Conservation (phyloP, 305 asterid species). For the Fraxinus dipetala region DNA sequence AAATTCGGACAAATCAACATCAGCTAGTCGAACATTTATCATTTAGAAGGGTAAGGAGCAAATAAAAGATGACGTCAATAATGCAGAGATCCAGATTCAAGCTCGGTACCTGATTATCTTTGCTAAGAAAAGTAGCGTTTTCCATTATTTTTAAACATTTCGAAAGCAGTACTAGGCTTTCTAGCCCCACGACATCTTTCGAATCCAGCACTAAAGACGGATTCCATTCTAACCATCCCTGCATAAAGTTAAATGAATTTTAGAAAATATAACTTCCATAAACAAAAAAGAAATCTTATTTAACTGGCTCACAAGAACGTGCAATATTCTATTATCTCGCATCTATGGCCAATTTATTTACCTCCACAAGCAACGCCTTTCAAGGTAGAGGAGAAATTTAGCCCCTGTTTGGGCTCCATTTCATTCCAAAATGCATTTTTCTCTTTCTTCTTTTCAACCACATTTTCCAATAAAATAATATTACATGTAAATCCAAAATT, state of each 20-base stretch:
- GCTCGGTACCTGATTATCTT: slow-evolving; percentile 73
- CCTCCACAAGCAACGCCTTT: not conserved
- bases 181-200: slow-evolving; percentile 48
- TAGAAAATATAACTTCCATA: slow-evolving; percentile 11
- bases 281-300: not conserved
- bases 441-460: not conserved
- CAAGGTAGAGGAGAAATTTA: not conserved
- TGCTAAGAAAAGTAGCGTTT: slow-evolving; percentile 83
- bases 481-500: not conserved
- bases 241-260: slow-evolving; percentile 30
- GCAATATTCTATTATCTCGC: not conserved
- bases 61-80: not conserved
- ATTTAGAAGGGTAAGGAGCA: not conserved
- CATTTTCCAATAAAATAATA: not conserved
- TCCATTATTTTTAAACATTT: slow-evolving; percentile 94
- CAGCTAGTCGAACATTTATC: not conserved
- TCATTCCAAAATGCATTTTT: not conserved
- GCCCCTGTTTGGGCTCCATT: not conserved
- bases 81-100: slow-evolving; percentile 11
- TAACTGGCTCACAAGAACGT: not conserved
- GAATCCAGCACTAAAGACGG: slow-evolving; percentile 39
- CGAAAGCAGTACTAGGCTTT: slow-evolving; percentile 71
- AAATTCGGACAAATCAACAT: slow-evolving; percentile 1
- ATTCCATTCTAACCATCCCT: slow-evolving; percentile 72
- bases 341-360: not conserved